These are phyloP conservation scores for Flaveria linearis DNA, from an alignment of 129 eudicot species.

Conservation along the genomic window DNA sequence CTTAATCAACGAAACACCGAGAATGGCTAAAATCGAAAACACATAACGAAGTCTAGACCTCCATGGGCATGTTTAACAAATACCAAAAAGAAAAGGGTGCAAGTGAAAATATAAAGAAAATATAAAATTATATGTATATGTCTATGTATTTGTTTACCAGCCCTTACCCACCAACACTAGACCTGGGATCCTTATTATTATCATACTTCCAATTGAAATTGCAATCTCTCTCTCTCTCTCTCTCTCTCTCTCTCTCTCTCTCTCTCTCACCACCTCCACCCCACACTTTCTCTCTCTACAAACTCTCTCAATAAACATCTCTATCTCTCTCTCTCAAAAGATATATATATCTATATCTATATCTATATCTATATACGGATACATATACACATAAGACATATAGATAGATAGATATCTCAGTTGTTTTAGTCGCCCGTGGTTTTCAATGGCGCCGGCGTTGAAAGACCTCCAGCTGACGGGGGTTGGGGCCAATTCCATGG, in stretches of 20 bases:
- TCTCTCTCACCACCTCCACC: conserved; percentile 35
- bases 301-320: neutral
- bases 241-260: conserved; percentile 22
- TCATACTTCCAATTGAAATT: conserved; percentile 6
- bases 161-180: conserved; percentile 40
- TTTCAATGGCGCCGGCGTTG: conserved; percentile 55
- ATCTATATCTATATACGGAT: no score
- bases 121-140: neutral
- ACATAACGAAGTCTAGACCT: no score
- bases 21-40: no score
- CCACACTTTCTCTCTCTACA: conserved; percentile 41
- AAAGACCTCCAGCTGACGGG: conserved; percentile 65
- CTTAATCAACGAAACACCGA: no score
- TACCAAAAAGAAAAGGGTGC: neutral
- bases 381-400: neutral
- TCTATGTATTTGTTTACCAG: conserved; percentile 35
- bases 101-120: neutral
- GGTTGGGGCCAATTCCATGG: conserved; percentile 27
- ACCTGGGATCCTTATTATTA: conserved; percentile 8
- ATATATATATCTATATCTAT: neutral
- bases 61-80: neutral
- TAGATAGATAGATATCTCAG: conserved; percentile 3
- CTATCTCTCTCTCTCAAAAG: conserved; percentile 22
- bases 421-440: conserved; percentile 33
- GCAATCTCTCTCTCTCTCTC: neutral